A percentile compares a stretch with the other conserved stretches of the same genome.
Conservation (phyloP, 2,329 filamentous ascomycete species). For the Fusarium bulbicola region DNA sequence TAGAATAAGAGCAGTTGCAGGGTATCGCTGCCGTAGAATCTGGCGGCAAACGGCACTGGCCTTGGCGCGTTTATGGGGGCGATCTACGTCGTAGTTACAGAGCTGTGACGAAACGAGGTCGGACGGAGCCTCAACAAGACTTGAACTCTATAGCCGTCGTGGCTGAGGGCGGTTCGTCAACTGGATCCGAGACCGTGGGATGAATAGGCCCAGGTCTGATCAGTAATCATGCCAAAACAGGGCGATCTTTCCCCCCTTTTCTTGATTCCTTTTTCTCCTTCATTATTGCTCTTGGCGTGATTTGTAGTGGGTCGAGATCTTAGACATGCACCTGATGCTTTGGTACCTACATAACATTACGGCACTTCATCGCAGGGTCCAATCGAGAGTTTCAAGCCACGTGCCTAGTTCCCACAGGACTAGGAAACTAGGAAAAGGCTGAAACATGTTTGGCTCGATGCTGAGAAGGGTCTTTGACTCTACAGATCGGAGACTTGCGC, state of each 20-base stretch:
- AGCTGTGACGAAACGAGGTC: not conserved
- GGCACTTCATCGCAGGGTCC: not conserved
- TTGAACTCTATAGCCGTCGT: not conserved
- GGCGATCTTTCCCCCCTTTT: not conserved
- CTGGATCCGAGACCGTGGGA: not conserved
- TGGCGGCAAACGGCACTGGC: not conserved
- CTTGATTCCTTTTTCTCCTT: not conserved
- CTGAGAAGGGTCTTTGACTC: not conserved
- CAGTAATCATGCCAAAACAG: slow-evolving; percentile 6
- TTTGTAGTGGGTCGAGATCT: not conserved
- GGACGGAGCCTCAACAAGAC: not conserved
- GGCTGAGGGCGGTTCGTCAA: not conserved
- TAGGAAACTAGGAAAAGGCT: not conserved
- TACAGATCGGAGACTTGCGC: not conserved
- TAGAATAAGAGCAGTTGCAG: not conserved
- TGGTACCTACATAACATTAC: not conserved
- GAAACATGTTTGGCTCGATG: slow-evolving; percentile 2
- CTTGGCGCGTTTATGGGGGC: not conserved
- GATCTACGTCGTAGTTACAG: not conserved
- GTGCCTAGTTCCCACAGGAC: not conserved
- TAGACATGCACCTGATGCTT: not conserved
- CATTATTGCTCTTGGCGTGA: not conserved
- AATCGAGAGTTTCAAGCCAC: not conserved
- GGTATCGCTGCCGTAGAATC: not conserved
- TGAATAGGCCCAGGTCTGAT: not conserved